Base-by-base conservation (phyloP, 148 eudicot genomes). In the Silene latifolia region DNA sequence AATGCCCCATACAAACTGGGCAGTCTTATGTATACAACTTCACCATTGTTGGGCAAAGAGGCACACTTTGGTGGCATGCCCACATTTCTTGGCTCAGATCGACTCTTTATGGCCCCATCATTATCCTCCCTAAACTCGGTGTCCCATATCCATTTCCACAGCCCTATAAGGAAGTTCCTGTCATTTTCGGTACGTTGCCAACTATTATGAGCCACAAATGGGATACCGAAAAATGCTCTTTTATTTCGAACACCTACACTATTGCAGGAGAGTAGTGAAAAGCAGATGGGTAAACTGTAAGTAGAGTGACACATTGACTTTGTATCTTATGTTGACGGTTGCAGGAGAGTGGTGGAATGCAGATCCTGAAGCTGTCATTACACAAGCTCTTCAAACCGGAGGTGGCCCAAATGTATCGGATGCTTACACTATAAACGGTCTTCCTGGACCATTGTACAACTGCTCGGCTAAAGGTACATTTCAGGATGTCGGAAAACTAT, bases 321-420 rank as follows among this genome's bases (percentile, higher is more conserved):
- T 42, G 32, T 4, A 21, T 11, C 13, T 5, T 4, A 29, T 29
- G 44, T 27, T 46, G 68, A 14, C 0, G 2, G 4, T 5, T 68
- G 71, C 21, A 87, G 90, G 90, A 29, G 90, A 87, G 17, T 87
- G 90, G 90, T 85, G 84, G 82, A 87, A 87, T 70, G 76, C 77
- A 0, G 83, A 87, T 63, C 70, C 90, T 0, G 90, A 87, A 73
- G 85, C 83, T 4, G 79, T 87, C 54, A 85, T 85, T 25, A 74
- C n/a, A 51, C 90, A 85, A 57, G 86, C 90, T 6, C 13, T 73
- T 24, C 83, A 83, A 75, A 85, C 85, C 0, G 90, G 90, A 48
- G 85, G 83, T 11, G 85, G 86, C 17, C 90, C 90, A 3, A 85
- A 85, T 74, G 85, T 83, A 17, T 85, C 88, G 0, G 90, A 87